Percentiles rank a stretch among this genome's conserved stretches.
These are phyloP conservation scores for Mucor racemosus DNA, from an alignment of 371 early-diverging fungal species.

Conservation along the genomic window DNA sequence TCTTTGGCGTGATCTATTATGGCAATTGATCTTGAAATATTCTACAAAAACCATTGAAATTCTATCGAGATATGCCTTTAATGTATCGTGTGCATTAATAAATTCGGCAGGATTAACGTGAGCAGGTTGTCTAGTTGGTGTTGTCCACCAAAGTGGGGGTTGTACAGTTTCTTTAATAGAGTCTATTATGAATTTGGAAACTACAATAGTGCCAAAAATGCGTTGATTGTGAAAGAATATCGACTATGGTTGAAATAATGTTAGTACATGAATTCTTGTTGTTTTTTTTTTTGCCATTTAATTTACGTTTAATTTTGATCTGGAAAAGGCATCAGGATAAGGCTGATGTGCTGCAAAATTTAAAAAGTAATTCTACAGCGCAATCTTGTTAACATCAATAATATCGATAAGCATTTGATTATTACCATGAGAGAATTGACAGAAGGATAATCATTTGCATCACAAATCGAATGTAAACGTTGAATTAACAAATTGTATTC, in stretches of 20 bases:
- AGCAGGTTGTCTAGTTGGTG: constrained; percentile 11
- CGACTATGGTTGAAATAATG: constrained; percentile 14
- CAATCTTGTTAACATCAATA: neutral
- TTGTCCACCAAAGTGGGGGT: constrained; percentile 42
- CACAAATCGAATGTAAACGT: constrained; percentile 39
- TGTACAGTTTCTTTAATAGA: constrained; percentile 37
- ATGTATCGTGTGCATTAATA: constrained; percentile 21
- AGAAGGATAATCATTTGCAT: constrained; percentile 37
- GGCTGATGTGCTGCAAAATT: constrained; percentile 51
- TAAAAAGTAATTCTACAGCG: constrained; percentile 22
- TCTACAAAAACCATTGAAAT: constrained; percentile 57
- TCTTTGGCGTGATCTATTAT: constrained; percentile 74
- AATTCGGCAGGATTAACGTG: constrained; percentile 18
- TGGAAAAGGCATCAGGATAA: constrained; percentile 58
- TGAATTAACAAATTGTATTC: constrained; percentile 25
- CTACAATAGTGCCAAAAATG: constrained; percentile 38
- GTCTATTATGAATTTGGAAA: constrained; percentile 23
- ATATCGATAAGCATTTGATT: neutral
- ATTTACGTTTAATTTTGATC: constrained; percentile 56
- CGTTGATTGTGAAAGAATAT: constrained; percentile 37
- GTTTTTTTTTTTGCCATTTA: neutral
- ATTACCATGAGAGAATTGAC: constrained; percentile 45
- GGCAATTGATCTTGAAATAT: constrained; percentile 66
- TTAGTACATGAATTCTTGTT: neutral
- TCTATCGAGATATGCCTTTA: constrained; percentile 41